Base-by-base conservation (phyloP, 768 basidiomycete genomes). In the Rhizopogon vesiculosus region DNA sequence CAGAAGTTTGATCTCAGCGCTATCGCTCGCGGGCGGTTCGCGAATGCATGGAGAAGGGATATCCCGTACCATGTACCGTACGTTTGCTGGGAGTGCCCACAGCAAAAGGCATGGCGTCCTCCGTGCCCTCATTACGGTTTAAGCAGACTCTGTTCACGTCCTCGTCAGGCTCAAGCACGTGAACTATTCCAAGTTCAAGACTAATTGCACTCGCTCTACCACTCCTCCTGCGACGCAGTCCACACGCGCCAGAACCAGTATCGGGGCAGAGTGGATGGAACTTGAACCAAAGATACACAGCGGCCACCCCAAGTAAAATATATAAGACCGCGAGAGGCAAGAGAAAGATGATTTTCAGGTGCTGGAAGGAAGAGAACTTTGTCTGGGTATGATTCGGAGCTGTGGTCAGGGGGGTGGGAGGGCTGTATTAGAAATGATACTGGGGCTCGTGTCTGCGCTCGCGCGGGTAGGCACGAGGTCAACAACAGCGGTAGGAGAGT, bases 351-450 rank as follows among this genome's bases (percentile, higher is more conserved):
- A 66, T 61, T 62, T 64, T 68, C 42, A 55, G 56, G 56, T 31
- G 63, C 28, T 42, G 55, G 58, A 65, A 59, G 62, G 58, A 31
- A 56, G 58, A 25, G 18, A 56, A 61, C 55, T 62, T 66, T 48
- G 55, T 53, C 45, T 61, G 52, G 15, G 42, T 38, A 19, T 59
- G 63, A 43, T 51, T 38, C 51, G 43, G 49, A 25, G 56, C 54
- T 5, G 59, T 64, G 15, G 57, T 51, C 2, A 31, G 35, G 5
- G 72, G 69, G 15, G n/a, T n/a, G 69, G 67, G 22, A 70, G 61
- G 35, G 72, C 65, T 25, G 70, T 71, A 52, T 75, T 72, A 18
- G 68, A 67, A 22, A 74, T 61, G 3, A 77, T 43, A 28, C 56
- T 33, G 19, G 56, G 42, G 28, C 61, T 55, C 44, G 57, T 3